Evolutionary conservation across 2,329 filamentous ascomycete species (phyloP).

Genomic region (Sordariomycetes sp.): DNA sequence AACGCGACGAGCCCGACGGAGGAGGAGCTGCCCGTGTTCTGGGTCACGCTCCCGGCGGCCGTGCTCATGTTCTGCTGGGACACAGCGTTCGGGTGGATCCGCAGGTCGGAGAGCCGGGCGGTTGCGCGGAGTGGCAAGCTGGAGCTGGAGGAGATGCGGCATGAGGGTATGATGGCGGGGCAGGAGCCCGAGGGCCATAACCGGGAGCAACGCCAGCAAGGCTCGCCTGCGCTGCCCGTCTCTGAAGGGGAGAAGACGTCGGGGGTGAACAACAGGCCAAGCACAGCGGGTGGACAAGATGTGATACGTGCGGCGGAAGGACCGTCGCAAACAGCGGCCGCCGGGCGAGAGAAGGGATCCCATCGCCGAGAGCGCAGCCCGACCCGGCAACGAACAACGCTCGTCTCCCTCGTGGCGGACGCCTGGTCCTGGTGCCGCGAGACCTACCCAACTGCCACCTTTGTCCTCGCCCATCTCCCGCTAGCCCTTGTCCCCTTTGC

Average conservation of each 20-base stretch:
- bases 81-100: slow-evolving; percentile 49
- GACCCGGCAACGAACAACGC: slow-evolving; percentile 23
- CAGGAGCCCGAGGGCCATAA: not conserved
- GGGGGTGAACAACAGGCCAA: too few species aligned
- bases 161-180: not conserved
- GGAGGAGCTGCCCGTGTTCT: slow-evolving; percentile 50
- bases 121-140: slow-evolving; percentile 45
- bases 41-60: slow-evolving; percentile 58
- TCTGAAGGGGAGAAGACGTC: too few species aligned
- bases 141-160: not conserved
- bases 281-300: too few species aligned
- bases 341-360: not conserved
- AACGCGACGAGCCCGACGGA: slow-evolving; percentile 47
- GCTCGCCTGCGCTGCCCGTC: too few species aligned
- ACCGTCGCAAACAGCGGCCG: too few species aligned
- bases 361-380: not conserved
- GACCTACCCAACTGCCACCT: slow-evolving; percentile 60
- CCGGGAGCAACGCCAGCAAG: not conserved
- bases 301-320: too few species aligned
- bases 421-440: slow-evolving; percentile 50
- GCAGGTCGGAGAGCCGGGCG: slow-evolving; percentile 50
- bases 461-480: slow-evolving; percentile 55
- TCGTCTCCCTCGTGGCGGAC: slow-evolving; percentile 37
- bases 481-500: slow-evolving; percentile 61
- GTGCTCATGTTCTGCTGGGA: slow-evolving; percentile 62